A percentile compares a stretch with the other conserved stretches of the same genome.
phyloP scores from a whole-genome alignment of 1,284 basidiomycete genomes.

The Meripilus lineatus region DNA sequence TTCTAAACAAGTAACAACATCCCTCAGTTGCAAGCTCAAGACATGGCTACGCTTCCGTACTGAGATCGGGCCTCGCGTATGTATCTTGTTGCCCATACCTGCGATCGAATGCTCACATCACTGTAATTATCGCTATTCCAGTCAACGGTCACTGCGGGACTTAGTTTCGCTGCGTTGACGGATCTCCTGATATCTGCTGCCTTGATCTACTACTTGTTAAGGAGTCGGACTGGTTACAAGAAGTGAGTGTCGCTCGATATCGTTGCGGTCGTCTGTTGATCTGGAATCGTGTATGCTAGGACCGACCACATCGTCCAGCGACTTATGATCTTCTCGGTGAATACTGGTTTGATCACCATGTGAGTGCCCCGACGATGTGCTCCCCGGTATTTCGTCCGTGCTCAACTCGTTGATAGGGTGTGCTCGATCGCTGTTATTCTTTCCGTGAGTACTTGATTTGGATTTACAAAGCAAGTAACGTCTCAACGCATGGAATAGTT shows the following conservation, averaged over 20 bases:
- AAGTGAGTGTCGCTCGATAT: slow-evolving; percentile 14
- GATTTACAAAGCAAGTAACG: too few relatives aligned
- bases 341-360: slow-evolving; percentile 5
- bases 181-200: slow-evolving; percentile 45
- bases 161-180: slow-evolving; percentile 40
- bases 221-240: slow-evolving; percentile 27
- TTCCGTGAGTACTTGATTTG: background rate
- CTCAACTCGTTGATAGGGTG: too few relatives aligned
- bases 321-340: slow-evolving; percentile 3
- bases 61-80: background rate
- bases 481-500: background rate
- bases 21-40: background rate
- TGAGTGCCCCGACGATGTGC: background rate
- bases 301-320: slow-evolving; percentile 1
- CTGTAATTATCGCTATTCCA: slow-evolving; percentile 11
- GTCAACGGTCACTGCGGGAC: slow-evolving; percentile 49
- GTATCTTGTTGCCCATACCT: background rate
- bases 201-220: slow-evolving; percentile 39
- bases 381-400: background rate
- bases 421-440: background rate
- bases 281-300: background rate
- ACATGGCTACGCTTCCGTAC: background rate
- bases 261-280: background rate
- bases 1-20: too few relatives aligned
- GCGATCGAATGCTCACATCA: too few relatives aligned